Percentiles rank a stretch among this genome's conserved stretches.
phyloP scores from a whole-genome alignment of 2,329 filamentous ascomycete species.

The Beauveria rudraprayagi region DNA sequence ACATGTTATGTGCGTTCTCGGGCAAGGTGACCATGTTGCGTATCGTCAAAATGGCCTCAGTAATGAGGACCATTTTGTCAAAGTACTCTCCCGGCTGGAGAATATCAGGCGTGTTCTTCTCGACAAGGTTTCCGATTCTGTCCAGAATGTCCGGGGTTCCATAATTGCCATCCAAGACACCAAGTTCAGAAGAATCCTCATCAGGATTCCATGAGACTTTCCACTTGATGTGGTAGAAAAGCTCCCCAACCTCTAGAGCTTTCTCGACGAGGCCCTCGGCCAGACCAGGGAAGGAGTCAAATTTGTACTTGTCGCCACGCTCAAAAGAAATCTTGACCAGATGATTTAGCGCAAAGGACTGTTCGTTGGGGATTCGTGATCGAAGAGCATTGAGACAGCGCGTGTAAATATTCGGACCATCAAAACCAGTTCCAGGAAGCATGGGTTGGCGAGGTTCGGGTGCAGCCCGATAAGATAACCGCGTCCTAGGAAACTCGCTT shows the following conservation, averaged over 20 bases:
- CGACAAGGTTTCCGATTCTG: constrained; percentile 56
- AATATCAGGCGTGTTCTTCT: constrained; percentile 55
- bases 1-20: constrained; percentile 78
- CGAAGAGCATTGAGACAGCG: constrained; percentile 77
- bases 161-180: constrained; percentile 34
- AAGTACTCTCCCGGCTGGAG: constrained; percentile 65
- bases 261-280: constrained; percentile 85
- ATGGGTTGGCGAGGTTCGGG: constrained; percentile 32
- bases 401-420: constrained; percentile 85
- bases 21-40: constrained; percentile 93
- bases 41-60: constrained; percentile 78
- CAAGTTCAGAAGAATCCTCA: constrained; percentile 45
- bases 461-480: constrained; percentile 35
- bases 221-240: constrained; percentile 82
- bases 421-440: constrained; percentile 58
- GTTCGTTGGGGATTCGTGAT: constrained; percentile 70
- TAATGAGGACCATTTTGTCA: constrained; percentile 66
- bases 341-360: constrained; percentile 89
- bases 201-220: constrained; percentile 58
- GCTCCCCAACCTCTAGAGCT: constrained; percentile 64
- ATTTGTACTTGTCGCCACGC: constrained; percentile 89
- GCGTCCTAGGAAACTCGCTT: constrained; percentile 45
- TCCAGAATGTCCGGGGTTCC: constrained; percentile 52
- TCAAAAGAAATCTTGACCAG: constrained; percentile 93
- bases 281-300: constrained; percentile 82